Evolutionary conservation across 345 rosid species (phyloP).

Genomic region (Eucalyptus guilfoylei): DNA sequence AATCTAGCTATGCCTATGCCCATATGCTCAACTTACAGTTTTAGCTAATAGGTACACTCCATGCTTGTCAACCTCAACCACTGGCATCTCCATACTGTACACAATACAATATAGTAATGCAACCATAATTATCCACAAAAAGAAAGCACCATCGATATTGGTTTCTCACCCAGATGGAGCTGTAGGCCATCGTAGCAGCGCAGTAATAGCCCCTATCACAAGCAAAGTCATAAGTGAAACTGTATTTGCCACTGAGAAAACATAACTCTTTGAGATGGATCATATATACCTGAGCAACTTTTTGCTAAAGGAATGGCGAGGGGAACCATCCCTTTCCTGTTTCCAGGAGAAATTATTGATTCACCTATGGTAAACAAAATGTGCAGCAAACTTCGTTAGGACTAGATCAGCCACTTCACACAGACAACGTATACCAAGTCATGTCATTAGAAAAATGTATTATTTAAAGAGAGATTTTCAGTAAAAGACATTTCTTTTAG

Average conservation of each 20-base stretch:
- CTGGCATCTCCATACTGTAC: slow-evolving; percentile 84
- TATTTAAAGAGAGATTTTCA: background rate
- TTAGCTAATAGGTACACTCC: slow-evolving; percentile 86
- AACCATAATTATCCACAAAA: background rate
- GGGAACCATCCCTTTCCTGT: slow-evolving; percentile 64
- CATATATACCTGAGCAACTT: slow-evolving; percentile 41
- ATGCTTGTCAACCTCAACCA: slow-evolving; percentile 81
- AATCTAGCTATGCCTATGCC: background rate
- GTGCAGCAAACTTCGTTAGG: background rate
- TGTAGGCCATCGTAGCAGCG: slow-evolving; percentile 87
- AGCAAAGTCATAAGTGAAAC: background rate
- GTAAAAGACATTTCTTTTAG: background rate
- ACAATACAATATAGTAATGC: background rate
- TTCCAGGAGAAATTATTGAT: slow-evolving; percentile 61
- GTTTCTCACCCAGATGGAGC: slow-evolving; percentile 76
- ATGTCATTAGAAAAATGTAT: background rate
- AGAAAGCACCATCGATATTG: background rate
- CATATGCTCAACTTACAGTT: slow-evolving; percentile 43
- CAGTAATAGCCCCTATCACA: slow-evolving; percentile 57
- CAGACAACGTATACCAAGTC: background rate
- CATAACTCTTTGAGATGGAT: background rate
- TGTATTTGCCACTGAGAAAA: background rate
- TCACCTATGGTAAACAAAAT: slow-evolving; percentile 31
- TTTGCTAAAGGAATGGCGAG: slow-evolving; percentile 67
- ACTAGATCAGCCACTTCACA: background rate